A percentile compares a stretch with the other conserved stretches of the same genome.
Conservation (phyloP, 75 land plant genomes). For the Azolla pinnata region DNA sequence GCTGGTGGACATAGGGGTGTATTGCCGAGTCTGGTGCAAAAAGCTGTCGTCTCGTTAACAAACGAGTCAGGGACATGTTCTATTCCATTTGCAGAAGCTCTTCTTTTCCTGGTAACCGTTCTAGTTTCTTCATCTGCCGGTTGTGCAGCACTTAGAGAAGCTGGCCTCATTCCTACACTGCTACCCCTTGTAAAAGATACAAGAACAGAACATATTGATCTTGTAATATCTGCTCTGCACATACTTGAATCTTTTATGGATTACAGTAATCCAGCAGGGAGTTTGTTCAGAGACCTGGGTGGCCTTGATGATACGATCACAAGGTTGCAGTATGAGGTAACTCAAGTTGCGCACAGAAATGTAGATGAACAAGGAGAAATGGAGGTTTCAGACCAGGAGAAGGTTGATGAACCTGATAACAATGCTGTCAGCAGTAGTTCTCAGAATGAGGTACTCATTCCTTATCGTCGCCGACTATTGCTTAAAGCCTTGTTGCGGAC, state of each 20-base stretch:
- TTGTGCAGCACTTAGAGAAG: slow-evolving; percentile 75
- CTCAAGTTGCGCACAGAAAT: slow-evolving; percentile 38
- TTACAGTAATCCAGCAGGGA: slow-evolving; percentile 83
- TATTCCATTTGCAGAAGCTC: slow-evolving; percentile 69
- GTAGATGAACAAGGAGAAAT: slow-evolving; percentile 23
- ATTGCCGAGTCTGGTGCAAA: slow-evolving; percentile 85
- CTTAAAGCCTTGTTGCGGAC: slow-evolving; percentile 81
- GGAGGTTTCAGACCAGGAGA: slow-evolving; percentile 20
- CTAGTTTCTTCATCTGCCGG: slow-evolving; percentile 89
- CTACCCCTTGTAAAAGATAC: slow-evolving; percentile 79
- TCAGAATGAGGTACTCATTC: slow-evolving; percentile 53
- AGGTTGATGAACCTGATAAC: slow-evolving; percentile 23
- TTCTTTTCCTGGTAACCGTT: slow-evolving; percentile 65
- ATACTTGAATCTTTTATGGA: slow-evolving; percentile 90
- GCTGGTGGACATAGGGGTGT: slow-evolving; percentile 83
- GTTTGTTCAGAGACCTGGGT: slow-evolving; percentile 82
- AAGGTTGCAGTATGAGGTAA: slow-evolving; percentile 70
- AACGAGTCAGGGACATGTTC: slow-evolving; percentile 45
- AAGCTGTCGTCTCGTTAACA: slow-evolving; percentile 57
- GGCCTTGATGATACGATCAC: slow-evolving; percentile 73
- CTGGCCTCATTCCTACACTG: slow-evolving; percentile 81
- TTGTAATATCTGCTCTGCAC: slow-evolving; percentile 84
- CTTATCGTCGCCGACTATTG: slow-evolving; percentile 51
- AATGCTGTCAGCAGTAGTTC: slow-evolving; percentile 7
- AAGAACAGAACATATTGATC: slow-evolving; percentile 60